Percentiles rank a stretch among this genome's conserved stretches.
Evolutionary conservation across 1,139 yeast genomes (phyloP).

Genomic region (Hansenula lynferdii): DNA sequence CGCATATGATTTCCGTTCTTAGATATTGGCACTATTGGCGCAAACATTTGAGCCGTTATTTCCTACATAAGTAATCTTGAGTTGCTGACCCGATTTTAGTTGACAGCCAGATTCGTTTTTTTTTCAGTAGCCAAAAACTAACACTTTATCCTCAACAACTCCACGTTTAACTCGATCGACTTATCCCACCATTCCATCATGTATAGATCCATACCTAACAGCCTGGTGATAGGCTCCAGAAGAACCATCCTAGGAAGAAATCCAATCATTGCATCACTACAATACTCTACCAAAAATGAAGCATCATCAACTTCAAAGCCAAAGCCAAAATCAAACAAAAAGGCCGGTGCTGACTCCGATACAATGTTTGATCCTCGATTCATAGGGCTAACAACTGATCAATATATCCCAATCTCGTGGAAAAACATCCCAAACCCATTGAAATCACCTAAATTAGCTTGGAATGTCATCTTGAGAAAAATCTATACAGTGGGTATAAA

Average conservation of each 20-base stretch:
- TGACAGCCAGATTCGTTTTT: no score
- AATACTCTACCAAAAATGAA: slow-evolving; percentile 1
- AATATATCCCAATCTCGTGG: slow-evolving; percentile 45
- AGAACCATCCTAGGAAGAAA: neutral
- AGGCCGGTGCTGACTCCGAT: slow-evolving; percentile 8
- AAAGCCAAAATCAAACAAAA: slow-evolving; percentile 3
- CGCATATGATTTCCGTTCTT: no score
- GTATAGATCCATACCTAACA: neutral
- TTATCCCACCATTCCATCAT: neutral
- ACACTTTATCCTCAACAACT: no score
- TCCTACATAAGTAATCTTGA: no score
- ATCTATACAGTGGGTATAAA: slow-evolving; percentile 53
- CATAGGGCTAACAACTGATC: slow-evolving; percentile 41
- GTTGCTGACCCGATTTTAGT: no score
- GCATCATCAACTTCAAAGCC: neutral
- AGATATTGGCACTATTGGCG: no score
- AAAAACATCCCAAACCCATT: slow-evolving; percentile 40
- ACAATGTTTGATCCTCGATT: slow-evolving; percentile 32
- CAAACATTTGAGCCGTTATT: no score
- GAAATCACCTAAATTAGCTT: slow-evolving; percentile 34
- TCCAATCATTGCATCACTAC: neutral
- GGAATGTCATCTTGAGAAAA: slow-evolving; percentile 41
- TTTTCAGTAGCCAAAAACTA: no score
- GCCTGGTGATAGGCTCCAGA: neutral
- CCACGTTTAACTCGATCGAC: neutral